Evolutionary conservation across 768 basidiomycete genomes (phyloP).

Genomic region (Lactifluus rugatus): DNA sequence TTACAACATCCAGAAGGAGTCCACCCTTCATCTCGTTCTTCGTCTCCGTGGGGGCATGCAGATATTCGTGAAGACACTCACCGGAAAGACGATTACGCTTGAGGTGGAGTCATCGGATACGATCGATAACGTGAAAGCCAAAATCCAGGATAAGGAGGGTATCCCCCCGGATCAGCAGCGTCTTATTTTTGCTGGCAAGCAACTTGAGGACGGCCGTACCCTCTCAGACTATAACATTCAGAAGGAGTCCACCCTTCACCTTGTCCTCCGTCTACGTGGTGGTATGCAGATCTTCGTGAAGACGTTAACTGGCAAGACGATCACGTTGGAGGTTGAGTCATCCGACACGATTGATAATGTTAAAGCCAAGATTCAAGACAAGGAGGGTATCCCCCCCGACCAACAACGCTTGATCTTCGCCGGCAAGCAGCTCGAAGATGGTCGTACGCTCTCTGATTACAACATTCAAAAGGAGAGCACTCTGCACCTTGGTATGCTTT

Average conservation of each 20-base stretch:
- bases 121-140: constrained; percentile 18
- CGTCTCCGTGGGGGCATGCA: constrained; percentile 20
- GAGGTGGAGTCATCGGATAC: constrained; percentile 19
- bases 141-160: constrained; percentile 19
- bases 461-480: constrained; percentile 20
- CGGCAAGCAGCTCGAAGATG: constrained; percentile 18
- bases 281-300: constrained; percentile 19
- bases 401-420: constrained; percentile 19
- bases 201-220: constrained; percentile 17
- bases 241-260: constrained; percentile 18
- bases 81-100: constrained; percentile 17
- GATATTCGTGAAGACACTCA: constrained; percentile 18
- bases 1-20: constrained; percentile 28
- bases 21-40: constrained; percentile 23
- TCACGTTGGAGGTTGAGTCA: constrained; percentile 18
- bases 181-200: constrained; percentile 17
- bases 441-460: constrained; percentile 18
- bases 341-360: constrained; percentile 19
- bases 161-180: constrained; percentile 19
- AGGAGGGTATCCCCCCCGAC: constrained; percentile 18
- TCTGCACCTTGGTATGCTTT: constrained; percentile 13
- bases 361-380: constrained; percentile 19
- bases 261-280: constrained; percentile 17
- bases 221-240: constrained; percentile 19
- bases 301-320: constrained; percentile 17